Base-by-base conservation (phyloP, 306 rosid species). In the Senna tora region DNA sequence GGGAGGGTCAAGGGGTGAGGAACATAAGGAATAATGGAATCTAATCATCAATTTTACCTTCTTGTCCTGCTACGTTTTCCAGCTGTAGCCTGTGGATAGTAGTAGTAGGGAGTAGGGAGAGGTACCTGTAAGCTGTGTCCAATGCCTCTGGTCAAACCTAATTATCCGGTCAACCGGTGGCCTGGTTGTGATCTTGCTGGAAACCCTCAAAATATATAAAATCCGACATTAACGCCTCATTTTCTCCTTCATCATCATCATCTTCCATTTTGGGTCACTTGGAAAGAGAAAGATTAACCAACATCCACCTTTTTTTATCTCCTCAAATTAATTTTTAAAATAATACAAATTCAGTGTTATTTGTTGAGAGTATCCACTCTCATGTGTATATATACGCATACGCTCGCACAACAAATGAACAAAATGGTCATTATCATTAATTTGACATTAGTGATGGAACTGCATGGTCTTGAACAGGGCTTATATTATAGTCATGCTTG, bases 11-110 rank as follows among this genome's bases (percentile, higher is more conserved):
- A 25, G 30, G 30, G 30, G 3, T 45, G 38, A 78, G 87, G 79
- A 81, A 83, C 87, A 84, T 55, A 80, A 62, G 87, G 95, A 89
- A 84, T 80, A 89, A 84, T 74, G 91, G 95, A 89, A 89, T 89
- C 92, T 89, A 83, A 86, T 87, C 63, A 89, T 80, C 82, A 77
- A 84, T 9, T 86, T 87, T 75, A 89, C 85, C 78, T 81, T 75
- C 79, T 89, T 89, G 95, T 86, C 92, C 78, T 83, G 75, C 70
- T 80, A 80, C 94, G 79, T 62, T 60, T 66, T 80, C 95, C 91
- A 89, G 96, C 92, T 87, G 89, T 83, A 57, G 41, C 30, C 30
- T 25, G 30, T 25, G 30, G 30, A 25, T 25, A 25, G 30, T 25
- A 25, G 30, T 25, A 25, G 30, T 3, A n/a, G n/a, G n/a, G n/a